Evolutionary conservation across 257 asterid species (phyloP).

Genomic region (Solanum neorickii): DNA sequence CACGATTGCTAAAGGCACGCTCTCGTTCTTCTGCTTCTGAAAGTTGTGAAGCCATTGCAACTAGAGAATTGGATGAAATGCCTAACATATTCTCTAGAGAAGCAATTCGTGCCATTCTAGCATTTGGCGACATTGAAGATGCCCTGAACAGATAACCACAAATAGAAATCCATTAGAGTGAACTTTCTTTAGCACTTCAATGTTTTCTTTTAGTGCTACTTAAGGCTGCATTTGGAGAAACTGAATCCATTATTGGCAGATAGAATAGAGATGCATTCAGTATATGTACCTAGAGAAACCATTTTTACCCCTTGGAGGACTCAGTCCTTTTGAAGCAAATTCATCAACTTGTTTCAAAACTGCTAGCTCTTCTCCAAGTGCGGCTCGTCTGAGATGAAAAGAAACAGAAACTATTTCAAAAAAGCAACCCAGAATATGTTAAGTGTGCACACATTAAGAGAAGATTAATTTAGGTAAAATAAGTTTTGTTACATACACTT

Average conservation of each 20-base stretch:
- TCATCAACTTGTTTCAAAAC: conserved; percentile 86
- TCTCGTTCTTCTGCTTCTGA: conserved; percentile 99
- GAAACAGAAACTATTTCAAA: not conserved
- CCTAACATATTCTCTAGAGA: conserved; percentile 93
- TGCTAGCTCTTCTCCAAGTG: conserved; percentile 90
- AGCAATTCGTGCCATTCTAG: conserved; percentile 87
- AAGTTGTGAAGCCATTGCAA: conserved; percentile 97
- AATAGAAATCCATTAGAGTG: not conserved
- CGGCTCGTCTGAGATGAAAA: conserved; percentile 70
- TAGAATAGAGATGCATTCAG: not conserved
- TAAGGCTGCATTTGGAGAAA: not conserved
- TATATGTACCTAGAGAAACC: conserved; percentile 60
- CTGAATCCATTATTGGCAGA: not conserved
- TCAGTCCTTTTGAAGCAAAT: conserved; percentile 71
- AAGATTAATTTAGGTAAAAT: not conserved
- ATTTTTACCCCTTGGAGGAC: conserved; percentile 86
- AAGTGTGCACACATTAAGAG: not conserved
- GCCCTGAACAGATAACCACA: conserved; percentile 36
- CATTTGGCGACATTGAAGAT: conserved; percentile 83
- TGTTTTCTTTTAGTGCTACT: not conserved
- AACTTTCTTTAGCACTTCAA: not conserved
- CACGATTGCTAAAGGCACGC: conserved; percentile 64
- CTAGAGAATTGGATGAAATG: conserved; percentile 89
- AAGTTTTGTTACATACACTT: conserved; percentile 64
- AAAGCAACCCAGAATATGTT: not conserved